Evolutionary conservation across 208 protist species (phyloP), one percentile per base, ranked within the genome.

Genomic region (Leishmania aethiopica): DNA sequence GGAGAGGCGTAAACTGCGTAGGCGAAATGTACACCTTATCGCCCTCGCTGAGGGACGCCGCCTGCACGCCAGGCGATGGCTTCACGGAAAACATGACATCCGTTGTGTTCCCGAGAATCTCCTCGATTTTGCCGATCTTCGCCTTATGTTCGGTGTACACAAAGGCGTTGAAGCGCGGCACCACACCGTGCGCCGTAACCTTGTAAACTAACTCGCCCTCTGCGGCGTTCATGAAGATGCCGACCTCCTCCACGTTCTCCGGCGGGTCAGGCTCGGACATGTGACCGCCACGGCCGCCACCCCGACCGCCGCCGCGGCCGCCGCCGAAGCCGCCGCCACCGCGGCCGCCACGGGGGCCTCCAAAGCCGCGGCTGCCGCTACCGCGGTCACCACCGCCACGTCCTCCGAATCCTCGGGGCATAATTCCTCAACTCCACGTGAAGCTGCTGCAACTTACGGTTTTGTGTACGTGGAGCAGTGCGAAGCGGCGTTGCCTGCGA

Each of bases 41-140:
- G 32, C 96, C 96, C 79, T 94, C 94, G 78, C 84, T 94, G 80
- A 98, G 76, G 49, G 94, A 97, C 49, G 84, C 90, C 40, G 96
- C 88, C 80, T 98, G 92, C 7, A 98, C 88, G 51, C 96, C 96
- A 40, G 93, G 94, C 2, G 90, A 86, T 13, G 96, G 94, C 77
- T 96, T 97, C 32, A 98, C 94, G 8, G 96, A 98, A 84, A 98
- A 98, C 90, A 97, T 96, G 17, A 97, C 89, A 73, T 97, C 94
- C 25, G 88, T 88, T 40, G 93, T 97, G 76, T 88, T 95, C 51
- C 96, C 96, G 22, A 98, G 86, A 78, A 98, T 95, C 71, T 98
- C 94, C 51, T 98, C 96, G 79, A 98, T 97, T 84, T 98, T 98
- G 74, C 96, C 96, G 78, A 98, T 91, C 77, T 98, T 98, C 8